These are phyloP conservation scores for Pythium phragmiticola DNA, from an alignment of 352 stramenopile species.

Conservation along the genomic window DNA sequence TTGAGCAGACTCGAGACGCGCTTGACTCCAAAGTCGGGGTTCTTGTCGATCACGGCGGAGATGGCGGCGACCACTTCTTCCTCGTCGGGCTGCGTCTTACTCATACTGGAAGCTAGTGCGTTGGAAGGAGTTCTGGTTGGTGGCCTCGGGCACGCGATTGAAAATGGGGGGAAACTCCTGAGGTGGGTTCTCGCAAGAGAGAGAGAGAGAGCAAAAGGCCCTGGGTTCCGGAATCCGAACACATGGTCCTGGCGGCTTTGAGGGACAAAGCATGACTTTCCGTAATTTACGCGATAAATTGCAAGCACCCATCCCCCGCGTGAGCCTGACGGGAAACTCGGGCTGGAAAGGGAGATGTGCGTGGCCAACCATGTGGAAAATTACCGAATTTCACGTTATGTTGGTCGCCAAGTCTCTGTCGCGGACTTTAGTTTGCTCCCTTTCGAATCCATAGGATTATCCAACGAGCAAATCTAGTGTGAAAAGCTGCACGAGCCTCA, in stretches of 20 bases:
- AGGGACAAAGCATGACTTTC: constrained; percentile 13
- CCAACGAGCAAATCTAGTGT: not conserved
- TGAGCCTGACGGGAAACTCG: not conserved
- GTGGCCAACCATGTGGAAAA: too few species aligned
- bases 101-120: constrained; percentile 31
- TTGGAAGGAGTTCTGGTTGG: not conserved
- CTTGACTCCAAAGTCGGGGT: constrained; percentile 74
- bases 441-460: too few species aligned
- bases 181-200: constrained; percentile 6
- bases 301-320: not conserved
- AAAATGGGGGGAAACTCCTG: constrained; percentile 6
- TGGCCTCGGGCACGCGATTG: constrained; percentile 1
- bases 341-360: too few species aligned
- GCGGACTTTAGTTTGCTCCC: too few species aligned
- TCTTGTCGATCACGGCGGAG: constrained; percentile 47
- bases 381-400: too few species aligned
- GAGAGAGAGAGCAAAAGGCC: not conserved
- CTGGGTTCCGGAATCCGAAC: not conserved
- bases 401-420: too few species aligned
- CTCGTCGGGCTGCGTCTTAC: constrained; percentile 60
- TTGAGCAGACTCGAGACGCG: constrained; percentile 60
- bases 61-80: constrained; percentile 63
- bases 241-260: constrained; percentile 13
- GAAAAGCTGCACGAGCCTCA: not conserved
- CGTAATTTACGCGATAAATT: constrained; percentile 13